Conservation (phyloP, 192 early-diverging fungal species). For the Gonapodya sp. region DNA sequence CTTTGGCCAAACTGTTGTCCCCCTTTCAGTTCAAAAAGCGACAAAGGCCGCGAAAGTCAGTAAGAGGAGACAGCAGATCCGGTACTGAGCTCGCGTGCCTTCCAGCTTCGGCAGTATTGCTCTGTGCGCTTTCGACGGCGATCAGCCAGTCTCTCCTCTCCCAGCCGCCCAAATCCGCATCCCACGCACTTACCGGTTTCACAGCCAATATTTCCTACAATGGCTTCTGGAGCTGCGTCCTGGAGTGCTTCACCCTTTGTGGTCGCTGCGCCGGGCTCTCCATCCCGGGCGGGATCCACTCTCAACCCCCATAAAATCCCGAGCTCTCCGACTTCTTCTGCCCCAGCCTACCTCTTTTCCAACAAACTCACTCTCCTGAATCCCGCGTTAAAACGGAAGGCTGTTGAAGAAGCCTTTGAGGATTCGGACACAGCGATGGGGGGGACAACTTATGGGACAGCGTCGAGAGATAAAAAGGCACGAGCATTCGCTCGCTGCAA, state of each 20-base stretch:
- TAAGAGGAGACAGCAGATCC: no score
- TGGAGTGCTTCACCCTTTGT: not conserved
- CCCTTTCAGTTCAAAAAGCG: slow-evolving; percentile 4
- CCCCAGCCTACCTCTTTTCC: not conserved
- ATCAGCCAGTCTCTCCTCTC: no score
- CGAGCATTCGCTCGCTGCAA: not conserved
- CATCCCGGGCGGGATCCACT: not conserved
- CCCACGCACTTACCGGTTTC: no score
- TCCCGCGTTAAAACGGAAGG: not conserved
- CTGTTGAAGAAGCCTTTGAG: not conserved
- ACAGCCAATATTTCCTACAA: not conserved
- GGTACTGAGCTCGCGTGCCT: no score
- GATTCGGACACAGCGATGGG: not conserved
- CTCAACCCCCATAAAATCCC: not conserved
- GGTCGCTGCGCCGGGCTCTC: not conserved
- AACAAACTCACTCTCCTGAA: not conserved
- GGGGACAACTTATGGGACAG: not conserved
- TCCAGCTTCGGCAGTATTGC: no score
- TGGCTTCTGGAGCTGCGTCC: not conserved
- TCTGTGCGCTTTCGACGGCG: no score
- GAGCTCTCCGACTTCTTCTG: not conserved
- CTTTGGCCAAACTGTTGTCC: no score
- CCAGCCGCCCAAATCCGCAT: no score
- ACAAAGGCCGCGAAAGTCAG: not conserved
- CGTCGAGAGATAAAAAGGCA: not conserved